Evolutionary conservation across 2,329 filamentous ascomycete genomes (phyloP).

Genomic region (Claviceps citrina): DNA sequence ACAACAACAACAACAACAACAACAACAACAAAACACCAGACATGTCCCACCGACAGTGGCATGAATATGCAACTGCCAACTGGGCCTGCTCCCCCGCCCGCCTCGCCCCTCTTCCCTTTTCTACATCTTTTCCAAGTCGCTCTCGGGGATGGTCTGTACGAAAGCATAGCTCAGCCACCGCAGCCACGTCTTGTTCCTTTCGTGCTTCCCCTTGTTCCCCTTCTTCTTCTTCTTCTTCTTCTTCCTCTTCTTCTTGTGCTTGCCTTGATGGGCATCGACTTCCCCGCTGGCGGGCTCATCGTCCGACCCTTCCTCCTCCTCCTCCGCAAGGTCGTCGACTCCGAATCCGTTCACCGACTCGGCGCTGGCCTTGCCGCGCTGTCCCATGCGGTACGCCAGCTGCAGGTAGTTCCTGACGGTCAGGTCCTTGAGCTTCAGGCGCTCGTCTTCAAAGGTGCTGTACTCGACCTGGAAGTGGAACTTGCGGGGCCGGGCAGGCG

Average conservation of each 20-base stretch:
- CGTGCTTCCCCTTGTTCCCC: conserved; percentile 36
- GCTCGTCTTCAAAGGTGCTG: conserved; percentile 59
- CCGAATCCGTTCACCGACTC: conserved; percentile 13
- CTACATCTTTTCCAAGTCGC: conserved; percentile 43
- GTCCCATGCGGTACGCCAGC: conserved; percentile 64
- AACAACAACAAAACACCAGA: not conserved
- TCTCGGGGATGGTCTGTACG: conserved; percentile 52
- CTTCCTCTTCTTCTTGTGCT: conserved; percentile 29
- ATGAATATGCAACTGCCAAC: not conserved
- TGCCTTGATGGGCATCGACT: conserved; percentile 22
- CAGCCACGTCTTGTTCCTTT: conserved; percentile 55
- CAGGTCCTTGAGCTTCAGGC: conserved; percentile 65
- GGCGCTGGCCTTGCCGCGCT: conserved; percentile 8
- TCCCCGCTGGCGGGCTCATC: conserved; percentile 9
- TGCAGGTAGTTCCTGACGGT: conserved; percentile 70
- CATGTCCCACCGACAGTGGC: not conserved
- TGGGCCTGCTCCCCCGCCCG: too few relatives aligned
- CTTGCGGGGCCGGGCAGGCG: conserved; percentile 41
- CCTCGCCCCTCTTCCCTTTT: not conserved
- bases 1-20: too few relatives aligned
- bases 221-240: conserved; percentile 23
- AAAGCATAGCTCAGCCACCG: conserved; percentile 68
- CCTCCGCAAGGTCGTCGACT: conserved; percentile 14
- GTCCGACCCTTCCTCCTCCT: conserved; percentile 12
- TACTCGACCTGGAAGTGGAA: conserved; percentile 78